Conservation (phyloP, 1,139 yeast species). For the Casaregolazyma lundiana region DNA sequence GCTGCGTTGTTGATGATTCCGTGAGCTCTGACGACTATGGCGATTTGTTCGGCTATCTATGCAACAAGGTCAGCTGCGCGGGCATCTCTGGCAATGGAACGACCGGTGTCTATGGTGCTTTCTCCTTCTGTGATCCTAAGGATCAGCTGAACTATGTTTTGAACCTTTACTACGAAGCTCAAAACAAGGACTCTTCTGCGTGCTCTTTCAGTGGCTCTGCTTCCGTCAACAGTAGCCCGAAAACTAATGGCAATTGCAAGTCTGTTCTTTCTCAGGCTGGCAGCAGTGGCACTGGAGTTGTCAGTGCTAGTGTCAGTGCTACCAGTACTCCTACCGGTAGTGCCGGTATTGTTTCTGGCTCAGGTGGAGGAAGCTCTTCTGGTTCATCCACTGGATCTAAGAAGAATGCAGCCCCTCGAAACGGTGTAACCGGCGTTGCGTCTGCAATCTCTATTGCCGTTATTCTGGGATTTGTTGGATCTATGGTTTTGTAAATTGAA, state of each 20-base stretch:
- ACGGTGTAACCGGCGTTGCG: constrained; percentile 2
- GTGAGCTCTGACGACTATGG: constrained; percentile 49
- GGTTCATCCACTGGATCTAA: constrained; percentile 4
- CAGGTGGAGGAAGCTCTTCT: constrained; percentile 6
- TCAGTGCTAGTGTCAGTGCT: constrained; percentile 26
- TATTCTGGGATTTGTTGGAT: constrained; percentile 8
- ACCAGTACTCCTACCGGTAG: constrained; percentile 22
- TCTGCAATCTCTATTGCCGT: constrained; percentile 9
- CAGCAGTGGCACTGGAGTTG: constrained; percentile 27
- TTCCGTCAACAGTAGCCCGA: constrained; percentile 61
- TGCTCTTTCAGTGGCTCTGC: constrained; percentile 65
- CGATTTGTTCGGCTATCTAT: constrained; percentile 50
- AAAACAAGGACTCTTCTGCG: constrained; percentile 50
- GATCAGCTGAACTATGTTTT: constrained; percentile 60
- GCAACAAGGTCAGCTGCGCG: constrained; percentile 38
- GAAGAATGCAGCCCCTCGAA: constrained; percentile 6
- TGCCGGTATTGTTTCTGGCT: constrained; percentile 13
- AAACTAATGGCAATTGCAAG: constrained; percentile 53
- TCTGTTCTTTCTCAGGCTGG: constrained; percentile 39
- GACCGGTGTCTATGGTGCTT: constrained; percentile 68
- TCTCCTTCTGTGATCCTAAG: constrained; percentile 54
- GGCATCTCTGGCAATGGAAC: constrained; percentile 56
- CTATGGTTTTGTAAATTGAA: constrained; percentile 2
- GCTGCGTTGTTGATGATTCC: constrained; percentile 46
- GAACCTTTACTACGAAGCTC: constrained; percentile 51